Evolutionary conservation across 495 filamentous ascomycete species (phyloP), one percentile per base, ranked within the genome.

Genomic region (Penicillium fimorum): DNA sequence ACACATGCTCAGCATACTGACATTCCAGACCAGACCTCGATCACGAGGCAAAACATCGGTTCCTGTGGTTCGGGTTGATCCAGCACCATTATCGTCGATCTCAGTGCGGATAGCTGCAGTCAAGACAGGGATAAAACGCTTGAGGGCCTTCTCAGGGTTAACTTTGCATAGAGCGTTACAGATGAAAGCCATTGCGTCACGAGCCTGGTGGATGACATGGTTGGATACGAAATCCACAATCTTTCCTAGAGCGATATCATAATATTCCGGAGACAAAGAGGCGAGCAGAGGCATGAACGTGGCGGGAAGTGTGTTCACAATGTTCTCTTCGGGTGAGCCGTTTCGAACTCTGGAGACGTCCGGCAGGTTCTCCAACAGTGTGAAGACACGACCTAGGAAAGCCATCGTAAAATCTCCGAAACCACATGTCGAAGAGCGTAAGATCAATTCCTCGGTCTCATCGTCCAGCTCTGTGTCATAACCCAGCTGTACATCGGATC

Each of bases 111-210:
- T 99, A 32, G 90, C 91, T 65, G 87, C 83, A 40, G 92, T 87
- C 55, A 99, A 76, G 71, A 96, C 87, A 0, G 94, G 94, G 27
- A 97, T 82, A 53, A 99, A 87, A 20, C 88, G 83, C 65, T 91
- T 94, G 35, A 99, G 79, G 4, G 92, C 88, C 76, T 96, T 96
- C 64, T 91, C 86, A 0, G 94, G 94, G 61, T 93, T 89, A 60
- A 93, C 87, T 72, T 97, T 97, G 82, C 92, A 95, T 18, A 97
- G 76, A 0, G 88, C 87, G 68, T 96, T 97, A 80, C 91, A 96
- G 41, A 97, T 96, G 78, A 96, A 99, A 2, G 94, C 94, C 90
- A 97, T 96, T 17, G 95, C 94, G 78, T 99, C 94, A 57, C 94
- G 80, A 38, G 94, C 93, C 70, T 97, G 94, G 63, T 99, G 92